Conservation (phyloP, 805 yeast genomes). For the Metschnikowia colocasiae region DNA sequence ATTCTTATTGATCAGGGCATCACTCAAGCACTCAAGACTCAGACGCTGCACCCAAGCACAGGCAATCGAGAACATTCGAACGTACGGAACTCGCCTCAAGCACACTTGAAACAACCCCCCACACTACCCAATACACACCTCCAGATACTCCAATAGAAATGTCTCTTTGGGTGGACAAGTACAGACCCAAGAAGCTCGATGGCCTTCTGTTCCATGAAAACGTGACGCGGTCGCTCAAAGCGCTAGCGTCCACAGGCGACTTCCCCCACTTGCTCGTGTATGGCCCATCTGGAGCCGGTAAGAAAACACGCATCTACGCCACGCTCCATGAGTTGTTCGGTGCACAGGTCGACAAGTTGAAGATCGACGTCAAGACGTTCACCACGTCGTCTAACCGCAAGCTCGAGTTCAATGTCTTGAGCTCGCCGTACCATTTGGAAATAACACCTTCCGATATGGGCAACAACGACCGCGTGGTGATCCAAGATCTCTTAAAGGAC, state of each 20-base stretch:
- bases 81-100: no score
- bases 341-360: slow-evolving; percentile 67
- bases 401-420: slow-evolving; percentile 88
- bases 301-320: slow-evolving; percentile 86
- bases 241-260: slow-evolving; percentile 68
- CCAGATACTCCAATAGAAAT: slow-evolving; percentile 32
- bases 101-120: no score
- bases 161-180: slow-evolving; percentile 97
- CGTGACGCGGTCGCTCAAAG: slow-evolving; percentile 59
- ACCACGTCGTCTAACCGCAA: slow-evolving; percentile 71
- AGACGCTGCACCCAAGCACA: no score
- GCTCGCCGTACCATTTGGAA: slow-evolving; percentile 86
- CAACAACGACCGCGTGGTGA: slow-evolving; percentile 88
- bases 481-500: slow-evolving; percentile 90
- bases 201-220: slow-evolving; percentile 63
- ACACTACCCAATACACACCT: background rate
- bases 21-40: no score
- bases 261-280: slow-evolving; percentile 89
- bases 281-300: slow-evolving; percentile 97
- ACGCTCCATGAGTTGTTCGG: slow-evolving; percentile 80
- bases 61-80: no score
- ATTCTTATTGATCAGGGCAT: no score
- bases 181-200: slow-evolving; percentile 70
- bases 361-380: slow-evolving; percentile 86
- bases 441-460: slow-evolving; percentile 98